These are phyloP conservation scores for Fusarium redolens DNA, from an alignment of 2,329 filamentous ascomycete genomes.

Conservation along the genomic window DNA sequence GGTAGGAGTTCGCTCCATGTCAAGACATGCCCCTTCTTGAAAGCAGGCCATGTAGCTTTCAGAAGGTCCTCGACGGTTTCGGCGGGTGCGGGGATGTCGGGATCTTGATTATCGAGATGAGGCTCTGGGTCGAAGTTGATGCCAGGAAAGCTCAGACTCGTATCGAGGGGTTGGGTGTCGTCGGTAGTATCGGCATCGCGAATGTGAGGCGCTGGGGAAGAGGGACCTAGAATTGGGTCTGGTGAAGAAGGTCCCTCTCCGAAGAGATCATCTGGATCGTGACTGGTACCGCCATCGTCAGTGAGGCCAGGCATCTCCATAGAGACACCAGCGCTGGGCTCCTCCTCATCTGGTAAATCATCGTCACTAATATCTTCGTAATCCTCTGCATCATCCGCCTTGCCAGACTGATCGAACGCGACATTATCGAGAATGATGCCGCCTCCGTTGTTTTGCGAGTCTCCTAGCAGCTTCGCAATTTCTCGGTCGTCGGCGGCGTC, in stretches of 20 bases:
- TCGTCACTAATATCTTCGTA: conserved; percentile 93
- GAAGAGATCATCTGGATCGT: conserved; percentile 75
- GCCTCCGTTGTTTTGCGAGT: conserved; percentile 54
- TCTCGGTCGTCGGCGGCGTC: conserved; percentile 62
- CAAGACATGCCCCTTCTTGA: conserved; percentile 78
- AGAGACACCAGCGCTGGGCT: conserved; percentile 56
- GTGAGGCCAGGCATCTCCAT: conserved; percentile 65
- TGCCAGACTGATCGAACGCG: conserved; percentile 74
- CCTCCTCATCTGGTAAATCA: conserved; percentile 86
- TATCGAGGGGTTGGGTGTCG: conserved; percentile 48
- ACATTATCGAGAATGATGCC: conserved; percentile 57
- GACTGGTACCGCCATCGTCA: conserved; percentile 69
- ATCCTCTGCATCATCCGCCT: conserved; percentile 92
- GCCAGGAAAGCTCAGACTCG: conserved; percentile 51
- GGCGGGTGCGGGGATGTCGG: conserved; percentile 73
- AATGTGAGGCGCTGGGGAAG: conserved; percentile 59
- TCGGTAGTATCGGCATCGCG: conserved; percentile 54
- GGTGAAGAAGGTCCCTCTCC: conserved; percentile 69
- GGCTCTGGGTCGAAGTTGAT: conserved; percentile 63
- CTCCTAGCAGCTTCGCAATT: conserved; percentile 58
- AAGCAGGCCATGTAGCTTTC: conserved; percentile 83
- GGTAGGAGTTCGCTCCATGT: conserved; percentile 87
- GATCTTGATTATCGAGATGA: conserved; percentile 66
- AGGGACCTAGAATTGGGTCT: conserved; percentile 54
- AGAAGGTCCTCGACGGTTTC: conserved; percentile 81